A percentile compares a stretch with the other conserved stretches of the same genome.
These are phyloP conservation scores for Aechmea fasciata DNA, from an alignment of 176 grass and related monocot species.

Conservation along the genomic window DNA sequence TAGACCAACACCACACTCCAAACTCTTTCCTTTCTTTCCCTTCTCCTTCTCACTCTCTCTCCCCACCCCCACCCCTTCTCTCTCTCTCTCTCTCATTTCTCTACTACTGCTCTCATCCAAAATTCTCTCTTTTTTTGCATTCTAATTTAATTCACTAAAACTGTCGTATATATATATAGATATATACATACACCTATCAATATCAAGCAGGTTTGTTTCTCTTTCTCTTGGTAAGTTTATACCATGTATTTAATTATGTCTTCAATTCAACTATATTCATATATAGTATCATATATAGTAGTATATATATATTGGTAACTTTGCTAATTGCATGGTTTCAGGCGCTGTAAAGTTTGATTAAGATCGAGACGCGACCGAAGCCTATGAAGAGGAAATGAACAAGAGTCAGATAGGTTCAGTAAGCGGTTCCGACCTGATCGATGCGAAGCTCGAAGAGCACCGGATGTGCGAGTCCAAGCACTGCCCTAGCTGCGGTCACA, in stretches of 20 bases:
- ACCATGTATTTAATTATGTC: not conserved
- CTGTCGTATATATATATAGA: not conserved
- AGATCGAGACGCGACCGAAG: not conserved
- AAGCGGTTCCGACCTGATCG: conserved; percentile 18
- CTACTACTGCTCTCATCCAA: conserved; percentile 14
- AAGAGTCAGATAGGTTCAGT: conserved; percentile 14
- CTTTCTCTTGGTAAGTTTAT: not conserved
- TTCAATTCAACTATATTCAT: not conserved
- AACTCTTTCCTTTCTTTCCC: conserved; percentile 10
- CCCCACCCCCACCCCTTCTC: not conserved
- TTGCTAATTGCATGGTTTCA: conserved; percentile 4
- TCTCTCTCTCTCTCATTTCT: conserved; percentile 24
- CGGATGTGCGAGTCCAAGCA: conserved; percentile 40
- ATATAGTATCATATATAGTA: not conserved
- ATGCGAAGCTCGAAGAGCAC: conserved; percentile 49
- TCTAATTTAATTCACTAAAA: not conserved
- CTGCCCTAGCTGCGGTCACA: conserved; percentile 69
- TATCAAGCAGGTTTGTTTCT: not conserved
- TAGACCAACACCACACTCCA: conserved; percentile 24
- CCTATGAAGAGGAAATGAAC: conserved; percentile 16
- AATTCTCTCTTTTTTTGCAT: not conserved
- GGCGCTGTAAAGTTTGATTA: not conserved
- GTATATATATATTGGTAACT: not conserved
- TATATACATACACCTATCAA: not conserved
- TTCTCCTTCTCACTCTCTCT: conserved; percentile 2